Percentiles rank a stretch among this genome's conserved stretches.
phyloP scores from a whole-genome alignment of 306 rosid genomes.

The Quercus suber region DNA sequence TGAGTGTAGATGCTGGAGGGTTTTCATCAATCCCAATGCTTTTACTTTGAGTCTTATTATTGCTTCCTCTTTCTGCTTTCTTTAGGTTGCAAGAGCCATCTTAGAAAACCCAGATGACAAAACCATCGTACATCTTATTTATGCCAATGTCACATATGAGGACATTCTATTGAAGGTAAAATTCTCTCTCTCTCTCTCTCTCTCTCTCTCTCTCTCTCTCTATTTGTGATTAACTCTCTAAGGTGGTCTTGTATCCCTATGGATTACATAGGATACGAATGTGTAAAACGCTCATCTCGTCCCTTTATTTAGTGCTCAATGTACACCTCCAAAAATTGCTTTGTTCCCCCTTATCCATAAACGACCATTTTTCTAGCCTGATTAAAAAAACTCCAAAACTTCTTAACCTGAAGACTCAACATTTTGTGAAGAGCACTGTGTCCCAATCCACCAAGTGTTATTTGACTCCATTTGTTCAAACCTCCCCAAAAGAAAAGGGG shows the following conservation, averaged over 20 bases:
- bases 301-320: neutral
- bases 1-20: neutral
- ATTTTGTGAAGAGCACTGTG: neutral
- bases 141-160: slow-evolving; percentile 64
- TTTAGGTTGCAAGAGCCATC: slow-evolving; percentile 62
- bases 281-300: neutral
- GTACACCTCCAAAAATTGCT: neutral
- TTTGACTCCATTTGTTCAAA: neutral
- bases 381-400: neutral
- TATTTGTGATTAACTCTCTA: neutral
- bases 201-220: neutral
- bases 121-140: slow-evolving; percentile 54
- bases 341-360: neutral
- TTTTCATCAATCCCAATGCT: neutral
- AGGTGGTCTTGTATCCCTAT: neutral
- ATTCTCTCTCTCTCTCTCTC: neutral
- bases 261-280: neutral
- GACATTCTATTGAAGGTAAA: slow-evolving; percentile 59
- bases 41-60: neutral
- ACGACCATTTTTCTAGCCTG: neutral
- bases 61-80: neutral
- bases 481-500: neutral
- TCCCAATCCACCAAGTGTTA: neutral
- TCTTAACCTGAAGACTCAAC: neutral
- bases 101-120: slow-evolving; percentile 63